Evolutionary conservation across 805 yeast genomes (phyloP).

Genomic region (Suhomyces xylopsoci): DNA sequence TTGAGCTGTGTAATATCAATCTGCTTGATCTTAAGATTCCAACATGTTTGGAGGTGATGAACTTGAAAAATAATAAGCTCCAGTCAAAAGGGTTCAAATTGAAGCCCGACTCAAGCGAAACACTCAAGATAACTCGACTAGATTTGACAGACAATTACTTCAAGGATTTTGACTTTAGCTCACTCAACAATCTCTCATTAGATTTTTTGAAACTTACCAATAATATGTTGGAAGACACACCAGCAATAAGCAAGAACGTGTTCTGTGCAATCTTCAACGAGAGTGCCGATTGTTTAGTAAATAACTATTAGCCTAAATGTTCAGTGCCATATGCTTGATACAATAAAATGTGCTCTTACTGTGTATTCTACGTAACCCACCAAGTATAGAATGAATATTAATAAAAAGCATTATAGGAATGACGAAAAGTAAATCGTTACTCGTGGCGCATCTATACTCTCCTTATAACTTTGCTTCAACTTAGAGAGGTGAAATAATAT

Average conservation of each 20-base stretch:
- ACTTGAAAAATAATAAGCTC: slow-evolving; percentile 6
- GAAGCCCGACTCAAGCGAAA: background rate
- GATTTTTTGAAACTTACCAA: slow-evolving; percentile 5
- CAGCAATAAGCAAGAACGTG: background rate
- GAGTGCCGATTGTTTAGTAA: slow-evolving; percentile 2
- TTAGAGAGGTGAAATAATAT: too few species aligned
- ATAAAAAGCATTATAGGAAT: too few species aligned
- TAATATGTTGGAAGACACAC: slow-evolving; percentile 9
- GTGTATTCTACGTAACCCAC: background rate
- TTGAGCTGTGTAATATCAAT: slow-evolving; percentile 5
- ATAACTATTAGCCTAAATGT: background rate
- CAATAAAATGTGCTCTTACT: too few species aligned
- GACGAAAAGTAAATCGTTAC: too few species aligned
- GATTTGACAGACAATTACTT: slow-evolving; percentile 8
- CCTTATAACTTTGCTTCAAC: too few species aligned
- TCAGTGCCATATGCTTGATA: too few species aligned
- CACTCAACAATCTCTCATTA: background rate
- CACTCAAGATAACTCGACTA: background rate
- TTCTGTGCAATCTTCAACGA: slow-evolving; percentile 6
- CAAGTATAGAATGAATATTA: too few species aligned
- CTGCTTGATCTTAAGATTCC: background rate
- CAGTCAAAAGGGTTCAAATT: slow-evolving; percentile 3
- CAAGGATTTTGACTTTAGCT: slow-evolving; percentile 5
- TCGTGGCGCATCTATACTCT: too few species aligned
- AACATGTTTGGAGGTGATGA: background rate